Evolutionary conservation across 208 protist species (phyloP), one percentile per base, ranked within the genome.

Genomic region (Acanthamoeba sp.): DNA sequence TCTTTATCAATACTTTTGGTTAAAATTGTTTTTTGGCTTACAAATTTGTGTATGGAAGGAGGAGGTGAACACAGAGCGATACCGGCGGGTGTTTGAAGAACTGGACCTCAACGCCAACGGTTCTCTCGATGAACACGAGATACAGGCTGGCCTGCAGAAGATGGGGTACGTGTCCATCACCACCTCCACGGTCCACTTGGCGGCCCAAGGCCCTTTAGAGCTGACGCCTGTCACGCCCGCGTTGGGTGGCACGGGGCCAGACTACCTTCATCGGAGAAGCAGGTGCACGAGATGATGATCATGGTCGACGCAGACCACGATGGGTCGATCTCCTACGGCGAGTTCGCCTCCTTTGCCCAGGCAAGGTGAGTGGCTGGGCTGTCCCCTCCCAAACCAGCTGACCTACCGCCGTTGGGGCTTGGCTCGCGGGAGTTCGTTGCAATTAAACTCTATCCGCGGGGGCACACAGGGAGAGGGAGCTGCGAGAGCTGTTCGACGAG

Each of bases 101-200:
- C 29, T 91, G n/a, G 85, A 91, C 85, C 85, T 91, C 85, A 71
- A 91, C 57, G 32, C 85, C 85, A 91, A 71, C 32, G 85, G 85
- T 2, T 76, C 85, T 5, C 85, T 91, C 27, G 85, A 91, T 22
- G 62, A 66, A 34, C 85, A 91, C 22, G 85, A 91, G 55, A 40
- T 91, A 73, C 85, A 91, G 34, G 85, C 85, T 18, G 85, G 85
- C 55, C 55, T 91, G 24, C 85, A 91, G 57, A 66, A 29, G 10
- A 38, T 91, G 36, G 85, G 85, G 85, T 91, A 55, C 69, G 29
- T 69, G 10, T 4, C 34, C 64, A 2, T 27, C 22, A 40, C n/a
- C 34, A 73, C 9, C n/a, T 29, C 27, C 22, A 9, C 27, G 64
- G 27, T n/a, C n/a, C n/a, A n/a, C n/a, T n/a, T n/a, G n/a, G n/a